phyloP scores from a whole-genome alignment of 2,329 filamentous ascomycete species.

The Dactylellina haptotyla region DNA sequence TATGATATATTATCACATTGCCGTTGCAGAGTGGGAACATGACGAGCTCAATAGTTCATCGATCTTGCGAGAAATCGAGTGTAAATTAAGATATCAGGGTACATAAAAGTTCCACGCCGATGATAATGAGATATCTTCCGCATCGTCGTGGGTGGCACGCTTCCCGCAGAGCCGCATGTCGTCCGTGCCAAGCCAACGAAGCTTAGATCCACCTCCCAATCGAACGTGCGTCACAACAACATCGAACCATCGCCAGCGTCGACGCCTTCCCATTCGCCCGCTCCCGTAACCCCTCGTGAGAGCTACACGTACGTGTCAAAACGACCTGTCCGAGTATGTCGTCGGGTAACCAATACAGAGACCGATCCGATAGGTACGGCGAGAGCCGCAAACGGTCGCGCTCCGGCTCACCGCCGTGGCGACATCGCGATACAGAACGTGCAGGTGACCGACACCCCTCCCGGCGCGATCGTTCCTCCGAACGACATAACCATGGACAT shows the following conservation, averaged over 20 bases:
- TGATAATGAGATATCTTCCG: not conserved
- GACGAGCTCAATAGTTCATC: too few species aligned
- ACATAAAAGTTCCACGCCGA: too few species aligned
- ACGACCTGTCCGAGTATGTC: slow-evolving; percentile 23
- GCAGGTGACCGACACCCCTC: slow-evolving; percentile 21
- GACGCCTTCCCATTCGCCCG: not conserved
- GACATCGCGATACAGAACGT: slow-evolving; percentile 26
- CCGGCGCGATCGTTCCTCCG: slow-evolving; percentile 34
- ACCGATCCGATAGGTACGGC: slow-evolving; percentile 42
- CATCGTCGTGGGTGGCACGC: not conserved
- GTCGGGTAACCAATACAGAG: slow-evolving; percentile 49
- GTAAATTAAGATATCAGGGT: too few species aligned
- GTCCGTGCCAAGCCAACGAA: slow-evolving; percentile 35
- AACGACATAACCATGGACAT: slow-evolving; percentile 14
- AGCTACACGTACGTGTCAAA: slow-evolving; percentile 26
- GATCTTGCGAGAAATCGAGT: too few species aligned
- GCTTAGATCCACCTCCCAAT: slow-evolving; percentile 20
- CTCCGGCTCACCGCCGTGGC: slow-evolving; percentile 49
- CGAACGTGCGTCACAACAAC: slow-evolving; percentile 28
- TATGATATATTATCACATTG: too few species aligned
- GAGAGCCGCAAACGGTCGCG: slow-evolving; percentile 44
- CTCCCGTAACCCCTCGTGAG: not conserved
- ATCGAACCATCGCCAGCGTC: slow-evolving; percentile 1
- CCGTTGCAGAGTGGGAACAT: too few species aligned
- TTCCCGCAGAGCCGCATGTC: slow-evolving; percentile 43